phyloP scores from a whole-genome alignment of 2,329 filamentous ascomycete genomes.

The Xylariaceae sp. region DNA sequence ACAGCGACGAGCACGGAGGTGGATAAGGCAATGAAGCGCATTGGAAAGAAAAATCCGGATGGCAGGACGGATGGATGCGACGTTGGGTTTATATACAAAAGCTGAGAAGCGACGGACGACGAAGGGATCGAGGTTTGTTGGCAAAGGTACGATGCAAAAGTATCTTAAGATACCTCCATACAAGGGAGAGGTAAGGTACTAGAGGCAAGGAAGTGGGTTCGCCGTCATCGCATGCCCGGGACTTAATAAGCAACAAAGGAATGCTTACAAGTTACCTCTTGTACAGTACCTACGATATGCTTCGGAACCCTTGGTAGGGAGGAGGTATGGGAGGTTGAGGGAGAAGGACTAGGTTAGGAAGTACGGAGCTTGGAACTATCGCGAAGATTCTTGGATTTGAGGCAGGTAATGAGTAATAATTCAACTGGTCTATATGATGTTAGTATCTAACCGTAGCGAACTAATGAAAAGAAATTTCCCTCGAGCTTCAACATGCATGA shows the following conservation, averaged over 20 bases:
- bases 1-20: constrained; percentile 36
- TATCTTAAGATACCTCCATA: neutral
- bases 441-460: too few species aligned
- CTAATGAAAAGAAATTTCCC: too few species aligned
- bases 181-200: neutral
- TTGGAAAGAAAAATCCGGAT: too few species aligned
- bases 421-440: neutral
- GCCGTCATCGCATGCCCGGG: constrained; percentile 2
- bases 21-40: constrained; percentile 35
- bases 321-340: neutral
- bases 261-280: constrained; percentile 5
- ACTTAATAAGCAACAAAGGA: constrained; percentile 3
- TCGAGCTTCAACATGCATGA: too few species aligned
- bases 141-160: neutral
- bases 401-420: neutral
- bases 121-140: neutral
- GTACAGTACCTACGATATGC: too few species aligned
- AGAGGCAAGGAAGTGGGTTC: neutral
- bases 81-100: constrained; percentile 15
- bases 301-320: neutral
- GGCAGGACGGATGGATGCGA: constrained; percentile 11
- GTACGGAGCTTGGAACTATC: neutral
- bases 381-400: constrained; percentile 4
- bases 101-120: too few species aligned
- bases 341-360: neutral